phyloP scores from a whole-genome alignment of 768 basidiomycete genomes.

The Lentinula aciculospora region DNA sequence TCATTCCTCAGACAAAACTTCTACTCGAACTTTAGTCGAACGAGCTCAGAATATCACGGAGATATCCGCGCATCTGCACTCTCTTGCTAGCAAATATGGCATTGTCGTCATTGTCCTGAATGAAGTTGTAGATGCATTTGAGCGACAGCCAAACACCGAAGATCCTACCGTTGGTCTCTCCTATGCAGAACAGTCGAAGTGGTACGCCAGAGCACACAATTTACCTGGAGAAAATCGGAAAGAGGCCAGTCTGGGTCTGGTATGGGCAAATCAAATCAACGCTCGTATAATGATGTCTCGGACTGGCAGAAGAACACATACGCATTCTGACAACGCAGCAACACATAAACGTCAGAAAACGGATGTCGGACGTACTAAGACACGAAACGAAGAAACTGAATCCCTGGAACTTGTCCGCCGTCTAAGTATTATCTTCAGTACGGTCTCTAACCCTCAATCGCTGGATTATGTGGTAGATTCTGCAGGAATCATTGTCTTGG shows the following conservation, averaged over 20 bases:
- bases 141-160: conserved; percentile 21
- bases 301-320: conserved; percentile 60
- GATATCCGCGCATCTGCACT: conserved; percentile 67
- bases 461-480: conserved; percentile 73
- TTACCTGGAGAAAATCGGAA: conserved; percentile 56
- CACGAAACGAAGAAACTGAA: background rate
- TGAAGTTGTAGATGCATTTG: conserved; percentile 81
- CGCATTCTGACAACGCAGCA: conserved; percentile 25
- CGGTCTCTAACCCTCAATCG: conserved; percentile 47
- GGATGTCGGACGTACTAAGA: conserved; percentile 1
- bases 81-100: conserved; percentile 54
- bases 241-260: conserved; percentile 81
- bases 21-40: conserved; percentile 57
- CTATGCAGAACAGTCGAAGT: conserved; percentile 70
- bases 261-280: conserved; percentile 93
- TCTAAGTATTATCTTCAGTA: conserved; percentile 75
- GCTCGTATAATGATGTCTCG: conserved; percentile 76
- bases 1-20: conserved; percentile 55
- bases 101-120: conserved; percentile 84
- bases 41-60: conserved; percentile 66
- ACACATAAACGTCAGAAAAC: conserved; percentile 13
- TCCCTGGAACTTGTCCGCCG: conserved; percentile 48
- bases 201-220: conserved; percentile 67
- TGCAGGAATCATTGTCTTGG: conserved; percentile 43
- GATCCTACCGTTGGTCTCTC: conserved; percentile 32